Percentiles rank a stretch among this genome's conserved stretches.
These are phyloP conservation scores for Draba incana DNA, from an alignment of 345 rosid genomes.

Conservation along the genomic window DNA sequence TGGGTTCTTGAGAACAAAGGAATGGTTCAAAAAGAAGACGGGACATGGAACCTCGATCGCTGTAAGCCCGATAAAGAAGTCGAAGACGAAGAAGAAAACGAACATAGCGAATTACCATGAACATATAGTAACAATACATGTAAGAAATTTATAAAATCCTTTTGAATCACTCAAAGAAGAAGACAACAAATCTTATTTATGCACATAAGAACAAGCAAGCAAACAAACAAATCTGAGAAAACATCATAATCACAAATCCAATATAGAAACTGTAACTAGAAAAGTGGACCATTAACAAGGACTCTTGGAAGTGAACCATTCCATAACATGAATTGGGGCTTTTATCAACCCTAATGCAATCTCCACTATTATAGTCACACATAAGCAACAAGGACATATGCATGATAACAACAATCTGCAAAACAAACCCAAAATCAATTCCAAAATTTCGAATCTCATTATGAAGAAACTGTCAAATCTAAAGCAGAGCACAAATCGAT, in stretches of 20 bases:
- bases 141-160: not conserved
- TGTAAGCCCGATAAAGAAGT: not conserved
- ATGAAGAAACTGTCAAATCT: not conserved
- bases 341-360: slow-evolving; percentile 74
- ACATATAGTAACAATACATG: not conserved
- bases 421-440: not conserved
- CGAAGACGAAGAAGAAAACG: slow-evolving; percentile 10
- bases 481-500: not conserved
- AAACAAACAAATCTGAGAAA: slow-evolving; percentile 5
- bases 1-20: slow-evolving; percentile 45
- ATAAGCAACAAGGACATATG: slow-evolving; percentile 80
- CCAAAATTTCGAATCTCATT: not conserved
- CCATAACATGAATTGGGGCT: slow-evolving; percentile 84
- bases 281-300: slow-evolving; percentile 57
- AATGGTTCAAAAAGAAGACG: slow-evolving; percentile 44
- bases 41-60: slow-evolving; percentile 43
- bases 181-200: not conserved
- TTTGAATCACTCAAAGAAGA: slow-evolving; percentile 1
- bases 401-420: slow-evolving; percentile 71
- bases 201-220: not conserved
- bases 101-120: slow-evolving; percentile 11
- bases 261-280: not conserved
- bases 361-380: slow-evolving; percentile 78
- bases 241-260: not conserved
- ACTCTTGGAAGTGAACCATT: slow-evolving; percentile 84